Percentiles rank a stretch among this genome's conserved stretches.
Evolutionary conservation across 2,329 filamentous ascomycete species (phyloP).

Genomic region (Hymenoscyphus linearis): DNA sequence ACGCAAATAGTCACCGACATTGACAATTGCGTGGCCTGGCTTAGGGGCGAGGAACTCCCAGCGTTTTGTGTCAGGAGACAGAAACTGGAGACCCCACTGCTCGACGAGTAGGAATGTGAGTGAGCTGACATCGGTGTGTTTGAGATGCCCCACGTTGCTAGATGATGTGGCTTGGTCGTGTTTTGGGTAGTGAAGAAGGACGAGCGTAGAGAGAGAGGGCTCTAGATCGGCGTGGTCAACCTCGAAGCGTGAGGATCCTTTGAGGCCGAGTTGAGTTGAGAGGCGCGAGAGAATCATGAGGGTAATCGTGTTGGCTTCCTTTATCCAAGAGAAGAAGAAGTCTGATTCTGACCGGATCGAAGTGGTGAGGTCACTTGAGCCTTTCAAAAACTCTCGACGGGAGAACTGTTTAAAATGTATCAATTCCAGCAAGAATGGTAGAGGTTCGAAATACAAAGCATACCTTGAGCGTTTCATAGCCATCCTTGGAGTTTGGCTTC

Average conservation of each 20-base stretch:
- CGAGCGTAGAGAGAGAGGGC: conserved; percentile 4
- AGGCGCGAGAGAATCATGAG: conserved; percentile 1
- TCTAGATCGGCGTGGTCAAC: background rate
- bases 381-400: background rate
- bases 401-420: background rate
- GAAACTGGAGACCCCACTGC: conserved; percentile 43
- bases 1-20: conserved; percentile 53
- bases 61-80: conserved; percentile 37
- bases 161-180: background rate
- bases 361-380: background rate
- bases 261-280: background rate
- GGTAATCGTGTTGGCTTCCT: background rate
- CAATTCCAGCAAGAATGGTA: background rate
- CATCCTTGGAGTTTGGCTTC: conserved; percentile 3
- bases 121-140: conserved; percentile 52
- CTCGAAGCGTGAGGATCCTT: conserved; percentile 5
- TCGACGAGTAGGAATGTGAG: conserved; percentile 49
- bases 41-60: conserved; percentile 50
- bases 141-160: conserved; percentile 35
- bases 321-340: background rate
- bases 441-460: background rate
- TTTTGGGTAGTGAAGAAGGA: conserved; percentile 8
- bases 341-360: background rate
- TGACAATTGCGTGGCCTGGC: conserved; percentile 46
- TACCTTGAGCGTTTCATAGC: conserved; percentile 10